Evolutionary conservation across 2,329 filamentous ascomycete species (phyloP), one percentile per base, ranked within the genome.

Genomic region (Colletotrichum scovillei): DNA sequence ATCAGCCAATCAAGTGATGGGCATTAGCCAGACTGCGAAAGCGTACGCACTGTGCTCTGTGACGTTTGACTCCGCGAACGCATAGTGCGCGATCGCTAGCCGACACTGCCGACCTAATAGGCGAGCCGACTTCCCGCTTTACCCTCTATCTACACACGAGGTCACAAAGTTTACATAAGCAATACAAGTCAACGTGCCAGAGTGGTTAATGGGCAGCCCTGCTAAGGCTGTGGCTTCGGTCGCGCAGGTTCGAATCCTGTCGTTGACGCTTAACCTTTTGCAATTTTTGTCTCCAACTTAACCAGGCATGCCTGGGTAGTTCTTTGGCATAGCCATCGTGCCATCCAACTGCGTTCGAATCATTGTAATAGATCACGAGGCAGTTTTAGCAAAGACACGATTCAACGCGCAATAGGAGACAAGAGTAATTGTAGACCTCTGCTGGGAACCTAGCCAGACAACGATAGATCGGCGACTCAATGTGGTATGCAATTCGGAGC

Each of bases 141-240:
- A 0, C 2, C 4, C 16, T 6, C 12, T 0, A 1, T 28, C 0
- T 4, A 5, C 8, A 7, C 3, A 5, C 3, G 6, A 12, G 1
- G 4, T 2, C 1, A 0, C 0, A 0, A 0, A 0, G 14, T 38
- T 70, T 73, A 73, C 67, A 73, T 71, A 73, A 70, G 49, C 60
- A 62, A 5, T 0, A 30, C 1, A 16, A 65, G 71, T 70, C 71
- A 73, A 73, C 71, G 71, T 73, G 71, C 71, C 71, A 73, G 71
- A 73, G 71, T 73, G 71, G 71, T 73, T 71, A 73, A 73, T 73
- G 71, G 71, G 71, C 67, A 70, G 71, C 71, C 71, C 71, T 73
- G 71, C 71, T 73, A 73, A 73, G 71, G 71, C 71, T 70, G 67
- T 73, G 71, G 71, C 71, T 73, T 73, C 71, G 71, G 70, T 73